phyloP scores from a whole-genome alignment of 495 filamentous ascomycete genomes.

The Lindgomyces ingoldianus region DNA sequence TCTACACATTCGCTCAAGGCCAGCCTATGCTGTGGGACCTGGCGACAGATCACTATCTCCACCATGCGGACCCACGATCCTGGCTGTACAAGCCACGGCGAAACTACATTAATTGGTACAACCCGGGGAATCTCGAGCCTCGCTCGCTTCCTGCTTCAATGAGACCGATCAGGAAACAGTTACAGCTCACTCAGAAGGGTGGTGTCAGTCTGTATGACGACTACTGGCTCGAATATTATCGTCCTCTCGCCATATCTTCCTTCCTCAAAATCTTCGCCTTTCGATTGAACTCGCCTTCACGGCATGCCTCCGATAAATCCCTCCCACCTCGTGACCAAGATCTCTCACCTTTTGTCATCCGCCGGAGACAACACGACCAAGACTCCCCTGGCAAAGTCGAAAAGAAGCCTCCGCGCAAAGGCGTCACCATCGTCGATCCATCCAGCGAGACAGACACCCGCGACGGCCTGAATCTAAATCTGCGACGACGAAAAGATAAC shows the following conservation, averaged over 20 bases:
- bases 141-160: conserved; percentile 45
- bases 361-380: conserved; percentile 46
- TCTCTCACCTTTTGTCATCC: conserved; percentile 66
- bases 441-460: conserved; percentile 44
- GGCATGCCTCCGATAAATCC: conserved; percentile 72
- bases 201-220: conserved; percentile 77
- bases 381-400: conserved; percentile 46
- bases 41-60: conserved; percentile 92
- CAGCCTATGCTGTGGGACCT: conserved; percentile 98
- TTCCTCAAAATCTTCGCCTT: conserved; percentile 87
- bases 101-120: conserved; percentile 85
- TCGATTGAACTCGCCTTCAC: conserved; percentile 83
- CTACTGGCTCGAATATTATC: conserved; percentile 98
- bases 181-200: conserved; percentile 52
- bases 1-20: conserved; percentile 88
- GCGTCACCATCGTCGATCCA: conserved; percentile 62
- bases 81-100: conserved; percentile 67
- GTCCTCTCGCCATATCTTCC: conserved; percentile 78
- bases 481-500: conserved; percentile 10
- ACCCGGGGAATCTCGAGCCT: conserved; percentile 67
- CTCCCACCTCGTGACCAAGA: conserved; percentile 73
- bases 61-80: conserved; percentile 77
- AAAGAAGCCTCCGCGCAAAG: conserved; percentile 58
- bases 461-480: not conserved
- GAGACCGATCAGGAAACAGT: not conserved